Base-by-base conservation (phyloP, 345 rosid species). In the Eucalyptus viminalis region DNA sequence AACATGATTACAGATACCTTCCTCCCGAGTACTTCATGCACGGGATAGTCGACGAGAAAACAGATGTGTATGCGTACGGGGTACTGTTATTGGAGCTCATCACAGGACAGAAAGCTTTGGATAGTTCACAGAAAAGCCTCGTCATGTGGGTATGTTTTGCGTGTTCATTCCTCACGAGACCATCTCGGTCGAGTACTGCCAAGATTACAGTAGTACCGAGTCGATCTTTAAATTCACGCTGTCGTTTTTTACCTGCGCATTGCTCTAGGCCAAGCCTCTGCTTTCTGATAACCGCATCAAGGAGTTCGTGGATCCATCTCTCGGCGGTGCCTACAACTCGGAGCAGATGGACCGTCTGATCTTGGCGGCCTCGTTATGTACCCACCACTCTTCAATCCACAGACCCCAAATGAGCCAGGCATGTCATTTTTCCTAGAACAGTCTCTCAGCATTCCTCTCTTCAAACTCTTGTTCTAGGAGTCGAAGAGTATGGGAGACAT, bases 11-110 rank as follows among this genome's bases (percentile, higher is more conserved):
- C 94, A 97, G 98, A 12, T 97, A 97, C 90, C 98, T 96, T 90
- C 97, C 99, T 17, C 99, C 99, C 0, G 98, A 97, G 93, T 97
- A 94, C 92, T 96, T 97, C 94, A 95, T 95, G 99, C 97, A 97
- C 37, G 99, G 98, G 25, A 94, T 94, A 67, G 99, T 97, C n/a
- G 97, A 97, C 56, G 99, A 97, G 87, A 97, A 97, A 90, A 97
- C 97, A 3, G 98, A 97, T 67, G 99, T 97, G 54, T 97, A 94
- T 93, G 99, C 98, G 67, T 97, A 93, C 7, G 98, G 99, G n/a
- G 99, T 97, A 14, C 88, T 97, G 29, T 90, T 97, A 83, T 92
- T 96, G 67, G 99, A 97, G 93, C 99, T 95, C 90, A 93, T 96
- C 43, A 96, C 99, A 2, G 99, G 98, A 87, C 94, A 89, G 92